Evolutionary conservation across 768 basidiomycete genomes (phyloP).

Genomic region (Panus rudis): DNA sequence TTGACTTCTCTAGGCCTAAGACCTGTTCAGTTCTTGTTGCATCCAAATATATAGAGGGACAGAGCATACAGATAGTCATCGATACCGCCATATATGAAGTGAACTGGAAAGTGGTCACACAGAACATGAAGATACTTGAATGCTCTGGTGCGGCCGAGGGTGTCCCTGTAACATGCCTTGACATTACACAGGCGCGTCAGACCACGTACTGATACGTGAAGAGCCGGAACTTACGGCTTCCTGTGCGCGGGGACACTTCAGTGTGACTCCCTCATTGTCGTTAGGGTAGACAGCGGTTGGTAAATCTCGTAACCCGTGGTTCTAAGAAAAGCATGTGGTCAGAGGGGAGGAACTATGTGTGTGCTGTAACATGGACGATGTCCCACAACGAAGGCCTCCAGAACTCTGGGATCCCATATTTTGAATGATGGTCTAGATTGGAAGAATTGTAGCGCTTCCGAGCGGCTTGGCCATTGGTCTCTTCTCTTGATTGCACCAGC

Average conservation of each 20-base stretch:
- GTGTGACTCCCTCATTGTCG: slow-evolving; percentile 17
- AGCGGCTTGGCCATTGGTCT: slow-evolving; percentile 46
- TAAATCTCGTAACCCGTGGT: slow-evolving; percentile 31
- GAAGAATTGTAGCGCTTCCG: slow-evolving; percentile 37
- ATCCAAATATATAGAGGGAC: not conserved
- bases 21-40: not conserved
- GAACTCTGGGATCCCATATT: slow-evolving; percentile 43
- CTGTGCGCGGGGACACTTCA: slow-evolving; percentile 13
- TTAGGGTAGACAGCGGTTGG: slow-evolving; percentile 17
- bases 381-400: slow-evolving; percentile 37
- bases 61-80: slow-evolving; percentile 10
- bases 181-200: too few relatives aligned
- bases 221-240: slow-evolving; percentile 10
- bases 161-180: slow-evolving; percentile 11
- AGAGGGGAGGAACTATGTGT: not conserved
- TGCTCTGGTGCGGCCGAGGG: slow-evolving; percentile 8
- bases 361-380: not conserved
- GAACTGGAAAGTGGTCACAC: slow-evolving; percentile 11
- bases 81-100: slow-evolving; percentile 13
- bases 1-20: slow-evolving; percentile 4
- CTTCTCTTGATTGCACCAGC: slow-evolving; percentile 32
- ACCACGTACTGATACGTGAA: not conserved
- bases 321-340: slow-evolving; percentile 22
- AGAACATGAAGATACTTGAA: slow-evolving; percentile 8
- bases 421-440: slow-evolving; percentile 35